Evolutionary conservation across 1,284 basidiomycete species (phyloP).

Genomic region (Xerocomus tenax): DNA sequence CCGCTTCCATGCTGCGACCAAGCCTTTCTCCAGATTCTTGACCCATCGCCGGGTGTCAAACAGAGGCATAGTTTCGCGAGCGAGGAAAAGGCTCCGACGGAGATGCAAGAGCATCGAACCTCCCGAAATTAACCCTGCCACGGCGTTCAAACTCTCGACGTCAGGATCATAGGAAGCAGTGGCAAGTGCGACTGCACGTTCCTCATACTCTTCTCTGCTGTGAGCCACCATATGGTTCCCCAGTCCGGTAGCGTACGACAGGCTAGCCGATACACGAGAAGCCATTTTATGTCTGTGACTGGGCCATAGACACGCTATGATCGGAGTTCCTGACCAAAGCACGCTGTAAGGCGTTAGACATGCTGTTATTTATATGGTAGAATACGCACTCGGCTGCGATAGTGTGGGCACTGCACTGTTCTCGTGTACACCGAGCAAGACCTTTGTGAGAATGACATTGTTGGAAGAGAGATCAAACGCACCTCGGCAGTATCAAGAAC

Average conservation of each 20-base stretch:
- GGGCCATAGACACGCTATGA: slow-evolving; percentile 53
- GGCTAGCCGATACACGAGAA: slow-evolving; percentile 51
- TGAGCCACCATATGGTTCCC: slow-evolving; percentile 49
- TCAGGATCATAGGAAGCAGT: slow-evolving; percentile 26
- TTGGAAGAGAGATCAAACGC: slow-evolving; percentile 4
- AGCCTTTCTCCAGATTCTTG: slow-evolving; percentile 46
- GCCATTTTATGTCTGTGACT: slow-evolving; percentile 53
- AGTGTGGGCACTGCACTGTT: slow-evolving; percentile 55
- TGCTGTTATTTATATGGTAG: neutral
- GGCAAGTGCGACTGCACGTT: slow-evolving; percentile 45
- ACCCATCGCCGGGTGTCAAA: slow-evolving; percentile 54
- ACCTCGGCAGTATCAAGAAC: slow-evolving; percentile 59
- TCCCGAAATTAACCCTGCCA: neutral
- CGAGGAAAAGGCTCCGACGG: slow-evolving; percentile 42
- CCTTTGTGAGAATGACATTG: neutral
- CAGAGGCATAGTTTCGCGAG: slow-evolving; percentile 41
- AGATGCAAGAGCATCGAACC: slow-evolving; percentile 37
- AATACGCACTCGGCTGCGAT: slow-evolving; percentile 47
- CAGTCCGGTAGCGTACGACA: slow-evolving; percentile 49
- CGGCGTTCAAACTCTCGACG: slow-evolving; percentile 3
- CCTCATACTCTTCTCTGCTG: slow-evolving; percentile 45
- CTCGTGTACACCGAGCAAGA: neutral
- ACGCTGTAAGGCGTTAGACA: slow-evolving; percentile 32
- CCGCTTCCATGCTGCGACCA: slow-evolving; percentile 45
- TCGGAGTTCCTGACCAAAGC: slow-evolving; percentile 54